Conservation (phyloP, 768 basidiomycete species). For the Roridomyces roridus region DNA sequence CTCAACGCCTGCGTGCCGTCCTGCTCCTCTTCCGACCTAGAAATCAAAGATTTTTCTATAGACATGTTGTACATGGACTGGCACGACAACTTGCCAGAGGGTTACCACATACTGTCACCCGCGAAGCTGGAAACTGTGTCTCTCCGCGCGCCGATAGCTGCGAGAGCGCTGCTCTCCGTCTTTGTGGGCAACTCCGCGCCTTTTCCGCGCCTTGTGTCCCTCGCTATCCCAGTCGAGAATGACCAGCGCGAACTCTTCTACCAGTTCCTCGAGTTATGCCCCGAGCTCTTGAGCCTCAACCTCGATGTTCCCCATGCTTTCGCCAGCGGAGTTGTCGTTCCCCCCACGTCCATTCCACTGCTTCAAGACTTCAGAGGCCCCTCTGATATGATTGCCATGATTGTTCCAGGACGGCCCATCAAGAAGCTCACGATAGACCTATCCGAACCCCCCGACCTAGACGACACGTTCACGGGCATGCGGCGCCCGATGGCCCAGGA, state of each 20-base stretch:
- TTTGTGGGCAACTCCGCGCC: neutral
- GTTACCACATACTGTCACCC: constrained; percentile 3
- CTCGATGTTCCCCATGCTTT: constrained; percentile 1
- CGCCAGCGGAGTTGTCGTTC: neutral
- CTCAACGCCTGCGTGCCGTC: constrained; percentile 1
- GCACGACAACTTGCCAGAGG: neutral
- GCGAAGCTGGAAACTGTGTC: no score
- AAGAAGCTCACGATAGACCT: neutral
- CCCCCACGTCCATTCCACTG: constrained; percentile 5
- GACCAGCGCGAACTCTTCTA: constrained; percentile 7
- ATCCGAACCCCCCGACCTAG: neutral
- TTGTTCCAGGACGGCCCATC: constrained; percentile 8
- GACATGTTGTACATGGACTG: neutral
- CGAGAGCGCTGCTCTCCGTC: neutral
- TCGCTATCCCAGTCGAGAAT: neutral
- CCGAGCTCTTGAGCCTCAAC: neutral
- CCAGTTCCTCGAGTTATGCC: constrained; percentile 11
- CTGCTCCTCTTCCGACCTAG: neutral
- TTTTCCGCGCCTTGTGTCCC: neutral
- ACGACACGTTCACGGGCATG: neutral
- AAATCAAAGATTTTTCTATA: neutral
- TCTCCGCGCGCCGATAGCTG: neutral
- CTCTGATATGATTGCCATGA: neutral
- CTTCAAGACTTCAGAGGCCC: constrained; percentile 1
- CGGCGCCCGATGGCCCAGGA: neutral